Percentiles rank a stretch among this genome's conserved stretches.
These are phyloP conservation scores for Fragilaria crotonensis DNA, from an alignment of 108 stramenopile species.

Conservation along the genomic window DNA sequence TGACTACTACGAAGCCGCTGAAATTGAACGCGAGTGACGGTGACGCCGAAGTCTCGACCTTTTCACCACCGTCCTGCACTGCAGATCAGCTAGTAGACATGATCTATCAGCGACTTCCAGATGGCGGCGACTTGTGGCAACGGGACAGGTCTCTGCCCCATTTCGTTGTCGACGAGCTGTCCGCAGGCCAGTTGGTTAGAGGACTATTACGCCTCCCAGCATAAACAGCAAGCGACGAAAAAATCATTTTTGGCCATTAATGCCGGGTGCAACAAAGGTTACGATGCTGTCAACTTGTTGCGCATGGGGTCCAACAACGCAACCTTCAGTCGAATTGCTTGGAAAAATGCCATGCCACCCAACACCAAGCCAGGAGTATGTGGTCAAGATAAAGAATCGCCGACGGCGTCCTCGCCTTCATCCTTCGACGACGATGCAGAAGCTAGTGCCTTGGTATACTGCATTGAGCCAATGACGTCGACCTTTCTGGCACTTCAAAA, in stretches of 20 bases:
- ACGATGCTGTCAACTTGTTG: slow-evolving; percentile 54
- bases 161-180: slow-evolving; percentile 22
- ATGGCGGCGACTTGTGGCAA: not conserved
- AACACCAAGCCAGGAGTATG: slow-evolving; percentile 10
- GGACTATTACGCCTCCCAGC: slow-evolving; percentile 7
- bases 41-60: not conserved
- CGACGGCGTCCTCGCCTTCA: not conserved
- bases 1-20: too few relatives aligned
- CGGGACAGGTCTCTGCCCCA: slow-evolving; percentile 9
- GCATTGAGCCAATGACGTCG: slow-evolving; percentile 55
- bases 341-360: slow-evolving; percentile 19
- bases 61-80: not conserved
- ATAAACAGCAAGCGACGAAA: not conserved
- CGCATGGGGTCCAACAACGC: slow-evolving; percentile 38
- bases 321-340: slow-evolving; percentile 23
- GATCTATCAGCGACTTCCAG: not conserved
- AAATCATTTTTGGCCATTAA: slow-evolving; percentile 12
- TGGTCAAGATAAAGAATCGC: slow-evolving; percentile 11
- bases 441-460: slow-evolving; percentile 16
- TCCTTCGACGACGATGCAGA: not conserved
- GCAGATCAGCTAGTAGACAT: not conserved
- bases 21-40: not conserved
- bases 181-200: slow-evolving; percentile 26
- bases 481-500: slow-evolving; percentile 12
- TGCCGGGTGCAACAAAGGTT: slow-evolving; percentile 68